Base-by-base conservation (phyloP, 2,329 filamentous ascomycete genomes). In the Aspergillus sp. region DNA sequence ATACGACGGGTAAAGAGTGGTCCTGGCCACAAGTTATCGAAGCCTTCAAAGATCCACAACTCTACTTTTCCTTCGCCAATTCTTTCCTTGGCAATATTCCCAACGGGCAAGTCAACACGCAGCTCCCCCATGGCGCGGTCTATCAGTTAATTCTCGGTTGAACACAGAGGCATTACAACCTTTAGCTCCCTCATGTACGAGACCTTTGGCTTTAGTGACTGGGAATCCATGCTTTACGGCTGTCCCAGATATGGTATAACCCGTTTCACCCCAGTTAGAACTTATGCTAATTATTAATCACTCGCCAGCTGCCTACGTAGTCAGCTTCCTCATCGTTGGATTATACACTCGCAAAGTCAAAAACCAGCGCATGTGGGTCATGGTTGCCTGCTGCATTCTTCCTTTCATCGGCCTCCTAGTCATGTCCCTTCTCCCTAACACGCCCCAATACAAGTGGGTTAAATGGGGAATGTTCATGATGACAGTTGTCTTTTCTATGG, bases 381-480 rank as follows among this genome's bases (percentile, higher is more conserved):
- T 56, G 54, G 28, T 56, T 10, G 13, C 13, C 23, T 23, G 39
- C 23, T 30, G 39, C 54, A 21, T 56, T 10, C 15, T 25, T 9
- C 38, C 39, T 2, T 56, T 45, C 28, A 19, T 56, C 6, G 54
- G 9, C 4, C 32, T 56, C 15, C 23, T 48, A 5, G 54, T 43
- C 1, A 25, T 56, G 15, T 56, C 54, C 4, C 41, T 45, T 2
- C 54, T 56, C 5, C 54, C 54, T 7, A 47, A 43, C n/a, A 43
- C 39, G 3, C 39, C 54, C 8, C n/a, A 56, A 13, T 32, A 43
- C 41, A 47, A 38, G 13, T 56, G 54, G 41, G 21, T 43, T 5
- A 48, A 43, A 9, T 56, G 54, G 54, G 54, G 54, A 15, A 56
- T 56, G 54, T 56, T 32, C 17, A 48, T 47, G 41, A 56, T 56